Conservation (phyloP, 2,329 filamentous ascomycete genomes). For the Corynespora cassiicola region DNA sequence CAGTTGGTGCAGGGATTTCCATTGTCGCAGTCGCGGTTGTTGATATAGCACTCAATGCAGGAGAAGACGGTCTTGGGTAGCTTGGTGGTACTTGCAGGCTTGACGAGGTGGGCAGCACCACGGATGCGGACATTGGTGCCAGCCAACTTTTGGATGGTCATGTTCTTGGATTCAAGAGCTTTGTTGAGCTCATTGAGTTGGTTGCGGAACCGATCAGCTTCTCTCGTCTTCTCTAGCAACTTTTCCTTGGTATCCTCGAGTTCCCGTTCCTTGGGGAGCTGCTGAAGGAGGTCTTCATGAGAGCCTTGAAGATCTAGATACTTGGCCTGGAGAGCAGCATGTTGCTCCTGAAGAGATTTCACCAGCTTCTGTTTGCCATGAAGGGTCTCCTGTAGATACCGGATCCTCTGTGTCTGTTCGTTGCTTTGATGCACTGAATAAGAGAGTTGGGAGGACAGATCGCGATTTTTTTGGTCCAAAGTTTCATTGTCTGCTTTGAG, state of each 20-base stretch:
- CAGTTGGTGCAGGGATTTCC: conserved; percentile 29
- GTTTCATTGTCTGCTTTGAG: too few relatives aligned
- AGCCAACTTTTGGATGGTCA: conserved; percentile 16
- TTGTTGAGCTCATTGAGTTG: conserved; percentile 16
- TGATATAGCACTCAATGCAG: conserved; percentile 37
- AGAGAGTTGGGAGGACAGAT: too few relatives aligned
- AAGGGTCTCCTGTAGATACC: too few relatives aligned
- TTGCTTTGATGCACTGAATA: too few relatives aligned
- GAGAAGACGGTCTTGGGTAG: conserved; percentile 26
- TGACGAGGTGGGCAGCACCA: conserved; percentile 33
- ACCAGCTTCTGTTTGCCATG: too few relatives aligned
- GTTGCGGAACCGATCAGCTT: conserved; percentile 23
- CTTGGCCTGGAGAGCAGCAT: too few relatives aligned
- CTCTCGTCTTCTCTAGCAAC: conserved; percentile 25
- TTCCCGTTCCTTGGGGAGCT: not conserved
- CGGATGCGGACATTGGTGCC: conserved; percentile 21
- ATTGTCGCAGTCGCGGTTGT: conserved; percentile 31
- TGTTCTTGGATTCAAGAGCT: conserved; percentile 7
- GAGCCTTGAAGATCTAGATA: conserved; percentile 8
- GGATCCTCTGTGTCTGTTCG: too few relatives aligned
- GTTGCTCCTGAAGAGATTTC: too few relatives aligned
- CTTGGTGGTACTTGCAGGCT: conserved; percentile 19
- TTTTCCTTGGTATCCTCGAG: conserved; percentile 4
- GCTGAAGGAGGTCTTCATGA: conserved; percentile 6
- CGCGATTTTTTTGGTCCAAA: too few relatives aligned